Base-by-base conservation (phyloP, 257 asterid species). In the Capsicum rhomboideum region DNA sequence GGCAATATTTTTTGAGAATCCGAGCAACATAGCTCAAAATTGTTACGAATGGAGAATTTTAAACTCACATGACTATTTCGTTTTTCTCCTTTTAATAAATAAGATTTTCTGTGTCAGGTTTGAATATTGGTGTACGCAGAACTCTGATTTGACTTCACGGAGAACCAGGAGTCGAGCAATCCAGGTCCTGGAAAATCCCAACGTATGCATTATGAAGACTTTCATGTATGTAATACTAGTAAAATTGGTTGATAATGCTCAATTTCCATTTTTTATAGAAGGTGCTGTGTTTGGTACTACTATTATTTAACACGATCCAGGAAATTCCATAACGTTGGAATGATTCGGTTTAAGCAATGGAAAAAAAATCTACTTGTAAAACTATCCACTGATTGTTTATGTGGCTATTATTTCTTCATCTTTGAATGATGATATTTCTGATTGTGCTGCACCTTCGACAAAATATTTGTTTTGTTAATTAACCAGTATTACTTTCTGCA, bases 101-200 rank as follows among this genome's bases (percentile, higher is more conserved):
- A 1, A 26, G 42, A 8, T 8, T 26, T 77, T 77, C 5, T 77
- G 8, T 77, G 10, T 26, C 85, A 93, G 98, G 87, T 83, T 89
- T 90, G 90, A 87, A 42, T 80, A 67, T 77, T 88, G 69, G 78
- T 63, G 88, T 82, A 87, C 64, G 82, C 90, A 66, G 79, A 84
- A 79, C 58, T 75, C 82, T 42, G 52, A 88, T 18, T 85, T 81
- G 58, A 86, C 85, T 85, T 85, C 88, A 83, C 85, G 68, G 86
- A 86, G 88, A 82, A 84, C 87, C 83, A 90, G 86, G 88, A 90
- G 86, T 75, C 93, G 31, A 86, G 91, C 83, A 40, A 88, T 91
- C 82, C 91, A 87, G 21, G 94, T 93, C 87, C 83, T 93, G 84
- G 97, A 92, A 54, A 93, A 95, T 88, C 91, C 94, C 84, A 93